phyloP scores from a whole-genome alignment of 495 filamentous ascomycete species.

The Neurospora intermedia region DNA sequence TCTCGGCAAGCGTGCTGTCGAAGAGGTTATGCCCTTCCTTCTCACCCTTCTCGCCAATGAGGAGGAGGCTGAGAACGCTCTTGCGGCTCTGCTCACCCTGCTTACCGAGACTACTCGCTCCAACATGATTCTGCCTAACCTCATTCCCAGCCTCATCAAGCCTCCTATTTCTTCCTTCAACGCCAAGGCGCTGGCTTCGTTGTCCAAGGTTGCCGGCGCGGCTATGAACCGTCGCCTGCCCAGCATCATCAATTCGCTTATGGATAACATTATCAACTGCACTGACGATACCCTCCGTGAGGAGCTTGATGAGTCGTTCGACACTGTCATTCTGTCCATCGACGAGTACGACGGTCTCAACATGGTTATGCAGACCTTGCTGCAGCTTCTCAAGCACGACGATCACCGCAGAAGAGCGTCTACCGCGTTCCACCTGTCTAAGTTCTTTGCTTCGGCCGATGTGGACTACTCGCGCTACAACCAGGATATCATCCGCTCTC shows the following conservation, averaged over 20 bases:
- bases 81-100: conserved; percentile 83
- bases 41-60: conserved; percentile 77
- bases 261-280: conserved; percentile 77
- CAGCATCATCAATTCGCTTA: conserved; percentile 78
- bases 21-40: conserved; percentile 88
- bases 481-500: conserved; percentile 78
- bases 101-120: conserved; percentile 88
- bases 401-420: conserved; percentile 73
- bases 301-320: conserved; percentile 71
- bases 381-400: conserved; percentile 79
- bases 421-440: conserved; percentile 72
- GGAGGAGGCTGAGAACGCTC: conserved; percentile 79
- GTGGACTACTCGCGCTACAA: conserved; percentile 91
- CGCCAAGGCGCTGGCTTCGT: conserved; percentile 79
- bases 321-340: conserved; percentile 79
- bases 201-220: conserved; percentile 78
- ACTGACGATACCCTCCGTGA: conserved; percentile 62
- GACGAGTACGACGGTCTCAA: conserved; percentile 96
- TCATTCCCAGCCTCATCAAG: conserved; percentile 82
- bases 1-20: conserved; percentile 83
- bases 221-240: conserved; percentile 85
- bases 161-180: conserved; percentile 93
- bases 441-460: conserved; percentile 72
- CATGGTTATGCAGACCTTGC: conserved; percentile 83
- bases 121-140: conserved; percentile 92